Conservation (phyloP, 306 rosid genomes). For the Mimosa bimucronata region DNA sequence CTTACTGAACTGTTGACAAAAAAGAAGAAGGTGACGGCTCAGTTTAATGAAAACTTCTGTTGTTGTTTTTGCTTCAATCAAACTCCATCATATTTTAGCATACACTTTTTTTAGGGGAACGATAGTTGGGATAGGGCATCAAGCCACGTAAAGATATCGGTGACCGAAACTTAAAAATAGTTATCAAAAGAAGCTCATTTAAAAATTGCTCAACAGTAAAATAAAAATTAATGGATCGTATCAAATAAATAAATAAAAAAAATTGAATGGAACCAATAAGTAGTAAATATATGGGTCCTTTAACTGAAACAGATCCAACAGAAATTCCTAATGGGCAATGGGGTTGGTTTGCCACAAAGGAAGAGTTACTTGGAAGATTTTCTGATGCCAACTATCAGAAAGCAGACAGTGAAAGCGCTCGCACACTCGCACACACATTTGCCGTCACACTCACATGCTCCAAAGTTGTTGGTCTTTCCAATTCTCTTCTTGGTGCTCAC, state of each 20-base stretch:
- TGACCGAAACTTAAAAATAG: constrained; percentile 1
- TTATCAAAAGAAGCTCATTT: constrained; percentile 11
- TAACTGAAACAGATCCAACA: constrained; percentile 40
- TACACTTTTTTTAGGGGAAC: not conserved
- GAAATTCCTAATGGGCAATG: constrained; percentile 12
- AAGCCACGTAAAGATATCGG: not conserved
- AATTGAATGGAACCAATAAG: not conserved
- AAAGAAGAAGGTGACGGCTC: no score
- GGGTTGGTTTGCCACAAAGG: not conserved
- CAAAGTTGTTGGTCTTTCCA: constrained; percentile 57
- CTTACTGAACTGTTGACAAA: not conserved
- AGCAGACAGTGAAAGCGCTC: constrained; percentile 38
- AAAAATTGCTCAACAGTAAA: not conserved
- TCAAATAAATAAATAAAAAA: no score
- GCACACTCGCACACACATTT: no score
- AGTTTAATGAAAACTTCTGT: not conserved
- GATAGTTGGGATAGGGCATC: not conserved
- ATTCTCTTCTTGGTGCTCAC: constrained; percentile 60
- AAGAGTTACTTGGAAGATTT: constrained; percentile 12
- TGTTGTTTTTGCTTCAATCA: not conserved
- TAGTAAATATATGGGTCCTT: not conserved
- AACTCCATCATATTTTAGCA: not conserved
- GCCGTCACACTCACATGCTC: constrained; percentile 18
- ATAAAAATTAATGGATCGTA: constrained; percentile 1
- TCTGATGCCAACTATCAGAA: constrained; percentile 28